Conservation (phyloP, 2,329 filamentous ascomycete species). For the Ascomycota sp. region DNA sequence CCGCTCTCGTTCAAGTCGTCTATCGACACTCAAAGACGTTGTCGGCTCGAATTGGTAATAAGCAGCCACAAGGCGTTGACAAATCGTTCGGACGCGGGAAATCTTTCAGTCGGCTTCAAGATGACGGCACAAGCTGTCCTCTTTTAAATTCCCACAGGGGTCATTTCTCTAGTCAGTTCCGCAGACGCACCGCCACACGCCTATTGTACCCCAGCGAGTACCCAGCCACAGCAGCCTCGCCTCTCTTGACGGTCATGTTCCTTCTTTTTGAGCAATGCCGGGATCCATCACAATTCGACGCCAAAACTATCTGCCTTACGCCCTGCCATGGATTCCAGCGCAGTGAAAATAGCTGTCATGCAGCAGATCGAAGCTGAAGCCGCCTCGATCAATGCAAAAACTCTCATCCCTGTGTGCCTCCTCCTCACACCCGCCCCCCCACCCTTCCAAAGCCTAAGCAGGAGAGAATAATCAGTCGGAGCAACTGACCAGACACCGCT, state of each 20-base stretch:
- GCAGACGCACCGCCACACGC: constrained; percentile 2
- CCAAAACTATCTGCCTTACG: not conserved
- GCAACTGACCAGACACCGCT: not conserved
- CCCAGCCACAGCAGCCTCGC: constrained; percentile 6
- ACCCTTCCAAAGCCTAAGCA: not conserved
- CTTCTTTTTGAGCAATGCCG: constrained; percentile 7
- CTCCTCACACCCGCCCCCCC: not conserved
- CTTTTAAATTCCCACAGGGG: constrained; percentile 2
- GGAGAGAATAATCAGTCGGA: not conserved
- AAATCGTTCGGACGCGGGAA: not conserved
- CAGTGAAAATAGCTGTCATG: constrained; percentile 38
- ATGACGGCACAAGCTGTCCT: constrained; percentile 6
- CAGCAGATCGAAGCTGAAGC: constrained; percentile 41
- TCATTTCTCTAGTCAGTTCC: not conserved
- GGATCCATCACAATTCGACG: not conserved
- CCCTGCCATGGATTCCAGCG: constrained; percentile 31
- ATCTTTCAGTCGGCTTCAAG: not conserved
- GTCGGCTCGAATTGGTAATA: not conserved
- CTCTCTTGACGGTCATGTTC: too few species aligned
- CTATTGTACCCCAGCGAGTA: not conserved
- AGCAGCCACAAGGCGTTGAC: not conserved
- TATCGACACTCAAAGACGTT: not conserved
- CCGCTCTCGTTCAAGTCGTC: not conserved
- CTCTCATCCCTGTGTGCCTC: constrained; percentile 39
- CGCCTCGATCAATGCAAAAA: constrained; percentile 44